These are phyloP conservation scores for Leavenworthia alabamica DNA, from an alignment of 345 rosid species.

Conservation along the genomic window DNA sequence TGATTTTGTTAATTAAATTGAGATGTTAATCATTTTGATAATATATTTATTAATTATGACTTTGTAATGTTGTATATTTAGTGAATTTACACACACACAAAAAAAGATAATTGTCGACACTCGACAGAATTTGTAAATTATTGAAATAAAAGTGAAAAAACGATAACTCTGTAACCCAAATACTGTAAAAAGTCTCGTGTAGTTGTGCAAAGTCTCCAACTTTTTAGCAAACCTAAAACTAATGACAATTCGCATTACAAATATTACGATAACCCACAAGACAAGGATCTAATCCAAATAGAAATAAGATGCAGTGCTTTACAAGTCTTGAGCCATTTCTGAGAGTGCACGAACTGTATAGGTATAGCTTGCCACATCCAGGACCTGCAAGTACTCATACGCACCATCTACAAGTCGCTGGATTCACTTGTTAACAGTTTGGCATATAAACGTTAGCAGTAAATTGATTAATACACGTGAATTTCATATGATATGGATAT, in stretches of 20 bases:
- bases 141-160: neutral
- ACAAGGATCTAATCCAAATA: neutral
- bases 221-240: neutral
- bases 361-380: constrained; percentile 68
- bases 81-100: neutral
- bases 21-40: neutral
- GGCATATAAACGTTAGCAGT: too few relatives aligned
- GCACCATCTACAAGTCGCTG: constrained; percentile 94
- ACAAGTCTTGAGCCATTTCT: constrained; percentile 67
- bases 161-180: neutral
- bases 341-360: constrained; percentile 54
- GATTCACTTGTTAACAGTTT: too few relatives aligned
- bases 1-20: neutral
- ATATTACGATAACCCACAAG: neutral
- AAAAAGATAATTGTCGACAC: too few relatives aligned
- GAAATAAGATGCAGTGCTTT: neutral
- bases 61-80: neutral
- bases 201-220: neutral
- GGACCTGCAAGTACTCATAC: constrained; percentile 91
- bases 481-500: too few relatives aligned
- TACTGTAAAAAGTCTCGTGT: neutral
- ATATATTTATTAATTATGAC: neutral
- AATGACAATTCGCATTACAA: neutral
- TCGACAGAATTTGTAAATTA: neutral
- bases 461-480: too few relatives aligned